Evolutionary conservation across 148 eudicot species (phyloP), one percentile per base, ranked within the genome.

Genomic region (Silene uniflora): DNA sequence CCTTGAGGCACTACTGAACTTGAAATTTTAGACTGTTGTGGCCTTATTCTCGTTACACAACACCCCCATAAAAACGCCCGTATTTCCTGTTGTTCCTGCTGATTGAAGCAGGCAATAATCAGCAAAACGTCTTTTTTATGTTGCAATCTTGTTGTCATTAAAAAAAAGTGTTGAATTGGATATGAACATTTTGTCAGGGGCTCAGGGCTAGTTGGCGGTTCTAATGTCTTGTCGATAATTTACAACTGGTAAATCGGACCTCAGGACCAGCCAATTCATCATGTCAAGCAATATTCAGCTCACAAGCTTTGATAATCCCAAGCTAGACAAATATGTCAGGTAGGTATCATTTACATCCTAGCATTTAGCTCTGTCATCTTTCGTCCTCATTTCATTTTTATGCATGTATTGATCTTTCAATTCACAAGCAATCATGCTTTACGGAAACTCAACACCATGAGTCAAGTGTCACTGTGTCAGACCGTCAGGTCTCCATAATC

Each of bases 281-380:
- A 63, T 75, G 67, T 55, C 69, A 16, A 24, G 62, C 56, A 46
- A 14, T 56, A 5, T 71, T 67, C 39, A 80, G 75, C 66, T 71
- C 32, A 65, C 76, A 25, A 66, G 69, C 18, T 10, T 55, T 18
- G 52, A 65, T 78, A 73, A 60, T 47, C 14, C 47, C 22, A 72
- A 21, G 72, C 73, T 29, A 12, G 76, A 72, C 17, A 81, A 17
- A 52, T 52, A 22, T 39, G 83, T 81, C 44, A 81, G 83, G 83
- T 81, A 54, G 52, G 27, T 59, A n/a, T 71, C 79, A 8, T 67
- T 67, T 49, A 49, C 29, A 10, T 7, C 14, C 27, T 68, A 18
- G 18, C 72, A 42, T n/a, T 42, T 68, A 42, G 16, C 72, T 46
- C 17, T 9, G 27, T 42, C 0, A 22, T 19, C 56, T 44, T 68